A percentile compares a stretch with the other conserved stretches of the same genome.
phyloP scores from a whole-genome alignment of 2,329 filamentous ascomycete species.

The Elsinoe australis region DNA sequence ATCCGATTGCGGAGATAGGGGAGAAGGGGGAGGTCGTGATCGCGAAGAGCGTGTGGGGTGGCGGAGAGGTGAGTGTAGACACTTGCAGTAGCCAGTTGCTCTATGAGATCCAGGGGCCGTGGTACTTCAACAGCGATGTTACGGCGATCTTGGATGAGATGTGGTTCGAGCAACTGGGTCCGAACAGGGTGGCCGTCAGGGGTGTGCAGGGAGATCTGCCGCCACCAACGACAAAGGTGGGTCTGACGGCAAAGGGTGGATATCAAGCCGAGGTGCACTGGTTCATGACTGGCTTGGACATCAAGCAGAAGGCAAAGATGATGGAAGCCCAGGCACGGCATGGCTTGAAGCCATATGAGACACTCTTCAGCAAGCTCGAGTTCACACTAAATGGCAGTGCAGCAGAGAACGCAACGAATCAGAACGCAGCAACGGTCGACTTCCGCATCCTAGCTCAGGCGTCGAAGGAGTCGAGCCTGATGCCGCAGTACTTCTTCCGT shows the following conservation, averaged over 20 bases:
- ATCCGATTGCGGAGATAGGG: slow-evolving; percentile 32
- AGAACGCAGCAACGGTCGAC: slow-evolving; percentile 30
- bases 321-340: slow-evolving; percentile 39
- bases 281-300: slow-evolving; percentile 41
- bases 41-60: slow-evolving; percentile 32
- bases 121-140: slow-evolving; percentile 53
- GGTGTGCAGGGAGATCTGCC: slow-evolving; percentile 40
- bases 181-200: slow-evolving; percentile 36
- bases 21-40: slow-evolving; percentile 32
- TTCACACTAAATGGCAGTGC: slow-evolving; percentile 25
- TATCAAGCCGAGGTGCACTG: slow-evolving; percentile 42
- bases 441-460: slow-evolving; percentile 36
- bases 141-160: slow-evolving; percentile 46
- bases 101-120: slow-evolving; percentile 49
- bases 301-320: slow-evolving; percentile 41
- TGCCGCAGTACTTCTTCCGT: slow-evolving; percentile 27
- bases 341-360: slow-evolving; percentile 26
- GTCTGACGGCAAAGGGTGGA: slow-evolving; percentile 40
- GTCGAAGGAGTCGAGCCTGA: slow-evolving; percentile 24
- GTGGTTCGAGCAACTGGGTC: slow-evolving; percentile 44
- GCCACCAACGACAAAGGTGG: slow-evolving; percentile 46
- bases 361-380: slow-evolving; percentile 25
- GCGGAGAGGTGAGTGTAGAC: slow-evolving; percentile 37
- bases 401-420: slow-evolving; percentile 30
- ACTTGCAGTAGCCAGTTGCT: slow-evolving; percentile 48